Evolutionary conservation across 345 rosid species (phyloP).

Genomic region (Rhodomyrtus tomentosa): DNA sequence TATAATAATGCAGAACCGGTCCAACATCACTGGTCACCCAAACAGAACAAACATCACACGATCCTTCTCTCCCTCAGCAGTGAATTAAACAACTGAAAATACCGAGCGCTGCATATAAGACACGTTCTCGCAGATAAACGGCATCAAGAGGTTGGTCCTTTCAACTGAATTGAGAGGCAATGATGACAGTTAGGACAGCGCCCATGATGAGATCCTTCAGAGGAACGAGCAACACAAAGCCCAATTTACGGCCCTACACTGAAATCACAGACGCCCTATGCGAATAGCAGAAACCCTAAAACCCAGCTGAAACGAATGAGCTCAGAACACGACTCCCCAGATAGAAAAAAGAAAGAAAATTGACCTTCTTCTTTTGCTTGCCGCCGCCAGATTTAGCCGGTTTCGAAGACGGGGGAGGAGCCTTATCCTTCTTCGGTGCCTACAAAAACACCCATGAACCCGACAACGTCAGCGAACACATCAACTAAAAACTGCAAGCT

Average conservation of each 20-base stretch:
- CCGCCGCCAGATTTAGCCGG: conserved; percentile 72
- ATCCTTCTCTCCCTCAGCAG: neutral
- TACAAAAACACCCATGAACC: neutral
- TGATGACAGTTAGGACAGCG: neutral
- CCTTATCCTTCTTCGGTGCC: conserved; percentile 76
- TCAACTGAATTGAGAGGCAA: neutral
- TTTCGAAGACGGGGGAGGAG: conserved; percentile 65
- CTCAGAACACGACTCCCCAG: neutral
- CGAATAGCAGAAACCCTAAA: neutral
- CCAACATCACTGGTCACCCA: neutral
- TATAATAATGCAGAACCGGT: neutral
- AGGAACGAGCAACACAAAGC: neutral
- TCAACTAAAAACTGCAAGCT: accelerated
- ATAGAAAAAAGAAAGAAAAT: neutral
- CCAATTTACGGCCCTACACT: neutral
- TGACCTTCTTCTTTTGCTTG: conserved; percentile 77
- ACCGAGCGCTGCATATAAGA: neutral
- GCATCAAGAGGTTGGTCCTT: neutral
- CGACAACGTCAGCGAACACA: neutral
- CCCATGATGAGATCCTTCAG: neutral
- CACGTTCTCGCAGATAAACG: neutral
- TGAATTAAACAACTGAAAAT: neutral
- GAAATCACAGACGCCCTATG: neutral
- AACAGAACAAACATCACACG: neutral
- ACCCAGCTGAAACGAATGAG: neutral